Percentiles rank a stretch among this genome's conserved stretches.
These are phyloP conservation scores for Rhododendron mucronatum DNA, from an alignment of 148 eudicot genomes.

Conservation along the genomic window DNA sequence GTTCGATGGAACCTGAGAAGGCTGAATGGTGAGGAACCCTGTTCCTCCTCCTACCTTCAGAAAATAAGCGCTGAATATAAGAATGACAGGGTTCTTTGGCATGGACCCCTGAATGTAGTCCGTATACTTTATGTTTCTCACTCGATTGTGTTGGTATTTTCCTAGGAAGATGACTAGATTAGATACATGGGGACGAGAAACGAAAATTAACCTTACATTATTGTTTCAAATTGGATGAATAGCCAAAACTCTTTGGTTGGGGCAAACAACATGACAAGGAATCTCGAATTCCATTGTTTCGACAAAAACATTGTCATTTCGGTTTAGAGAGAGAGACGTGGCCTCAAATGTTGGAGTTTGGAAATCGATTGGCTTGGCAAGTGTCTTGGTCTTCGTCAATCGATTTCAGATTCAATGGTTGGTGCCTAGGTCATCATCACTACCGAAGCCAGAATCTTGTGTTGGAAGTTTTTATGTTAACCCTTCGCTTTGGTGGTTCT, in stretches of 20 bases:
- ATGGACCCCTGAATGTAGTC: background rate
- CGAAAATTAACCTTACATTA: background rate
- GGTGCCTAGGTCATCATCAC: background rate
- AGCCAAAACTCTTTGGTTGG: background rate
- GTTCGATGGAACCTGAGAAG: conserved; percentile 85
- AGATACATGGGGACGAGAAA: background rate
- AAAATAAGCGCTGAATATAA: background rate
- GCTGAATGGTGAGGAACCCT: conserved; percentile 66
- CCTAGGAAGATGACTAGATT: background rate
- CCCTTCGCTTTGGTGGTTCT: background rate
- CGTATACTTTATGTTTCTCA: background rate
- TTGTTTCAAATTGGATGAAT: background rate
- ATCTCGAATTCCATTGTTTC: background rate
- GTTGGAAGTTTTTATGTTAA: background rate
- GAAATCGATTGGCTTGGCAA: background rate
- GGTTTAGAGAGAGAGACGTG: background rate
- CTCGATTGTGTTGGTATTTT: background rate
- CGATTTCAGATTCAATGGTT: background rate
- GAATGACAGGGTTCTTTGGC: background rate
- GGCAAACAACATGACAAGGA: background rate
- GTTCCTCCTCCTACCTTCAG: background rate
- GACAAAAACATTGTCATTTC: background rate
- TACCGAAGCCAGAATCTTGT: background rate
- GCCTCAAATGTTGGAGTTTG: background rate
- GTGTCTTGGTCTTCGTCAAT: background rate